Conservation (phyloP, 148 eudicot species). For the Rhododendron simsii region DNA sequence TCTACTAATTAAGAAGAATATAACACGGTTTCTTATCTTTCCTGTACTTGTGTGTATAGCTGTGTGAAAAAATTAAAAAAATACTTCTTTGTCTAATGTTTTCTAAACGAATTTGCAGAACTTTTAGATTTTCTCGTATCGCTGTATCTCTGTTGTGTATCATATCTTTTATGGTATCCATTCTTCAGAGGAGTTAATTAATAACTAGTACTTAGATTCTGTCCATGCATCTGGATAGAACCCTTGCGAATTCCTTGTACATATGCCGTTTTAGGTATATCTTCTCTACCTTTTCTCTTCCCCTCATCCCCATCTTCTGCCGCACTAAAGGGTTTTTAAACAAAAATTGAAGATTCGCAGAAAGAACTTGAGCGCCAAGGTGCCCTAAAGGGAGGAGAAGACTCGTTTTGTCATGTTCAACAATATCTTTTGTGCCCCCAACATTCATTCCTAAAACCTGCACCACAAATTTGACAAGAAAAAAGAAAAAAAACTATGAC, state of each 20-base stretch:
- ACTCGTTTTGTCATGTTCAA: constrained; percentile 72
- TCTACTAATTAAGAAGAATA: no score
- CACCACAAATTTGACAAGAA: constrained; percentile 10
- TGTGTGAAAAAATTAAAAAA: no score
- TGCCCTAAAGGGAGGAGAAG: constrained; percentile 78
- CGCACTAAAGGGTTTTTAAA: constrained; percentile 58
- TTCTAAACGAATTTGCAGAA: neutral
- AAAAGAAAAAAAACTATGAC: neutral
- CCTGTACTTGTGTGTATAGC: no score
- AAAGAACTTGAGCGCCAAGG: constrained; percentile 56
- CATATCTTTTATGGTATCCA: neutral
- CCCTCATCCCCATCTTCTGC: constrained; percentile 70
- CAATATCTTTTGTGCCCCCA: constrained; percentile 90
- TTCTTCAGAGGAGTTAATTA: neutral
- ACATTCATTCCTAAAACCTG: constrained; percentile 94
- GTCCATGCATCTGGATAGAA: constrained; percentile 72
- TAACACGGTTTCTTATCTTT: no score
- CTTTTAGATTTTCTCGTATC: neutral
- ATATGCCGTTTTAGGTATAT: constrained; percentile 65
- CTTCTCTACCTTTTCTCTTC: constrained; percentile 71
- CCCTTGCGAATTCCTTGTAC: constrained; percentile 68
- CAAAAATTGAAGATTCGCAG: constrained; percentile 59
- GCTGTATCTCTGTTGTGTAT: neutral
- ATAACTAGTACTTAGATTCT: neutral
- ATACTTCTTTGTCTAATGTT: neutral